These are phyloP conservation scores for Plasmodium reichenowi DNA, from an alignment of 169 alveolate genomes.

Conservation along the genomic window DNA sequence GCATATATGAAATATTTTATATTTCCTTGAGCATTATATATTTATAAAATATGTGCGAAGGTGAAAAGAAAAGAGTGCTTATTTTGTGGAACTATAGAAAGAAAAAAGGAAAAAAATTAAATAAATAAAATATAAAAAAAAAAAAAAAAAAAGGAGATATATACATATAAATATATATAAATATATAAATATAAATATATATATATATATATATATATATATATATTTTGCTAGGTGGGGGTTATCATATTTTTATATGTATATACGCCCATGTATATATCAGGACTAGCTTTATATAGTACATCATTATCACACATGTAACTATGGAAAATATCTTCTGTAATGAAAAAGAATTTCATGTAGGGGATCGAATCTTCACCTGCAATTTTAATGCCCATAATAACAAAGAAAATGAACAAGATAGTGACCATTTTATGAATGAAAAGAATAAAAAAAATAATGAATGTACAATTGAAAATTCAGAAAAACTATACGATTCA, in stretches of 20 bases:
- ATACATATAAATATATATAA: slow-evolving; percentile 1
- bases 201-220: not conserved
- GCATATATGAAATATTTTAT: no score
- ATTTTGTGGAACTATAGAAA: no score
- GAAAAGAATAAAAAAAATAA: not conserved
- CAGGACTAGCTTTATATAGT: not conserved
- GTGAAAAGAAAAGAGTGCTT: no score
- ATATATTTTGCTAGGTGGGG: not conserved
- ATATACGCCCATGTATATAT: slow-evolving; percentile 6
- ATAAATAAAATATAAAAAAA: no score
- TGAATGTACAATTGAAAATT: not conserved
- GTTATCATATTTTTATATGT: not conserved
- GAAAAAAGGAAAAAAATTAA: no score
- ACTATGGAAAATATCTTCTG: slow-evolving; percentile 56
- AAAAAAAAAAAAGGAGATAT: no score
- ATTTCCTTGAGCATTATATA: no score
- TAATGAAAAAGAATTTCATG: slow-evolving; percentile 23
- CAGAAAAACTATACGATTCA: not conserved
- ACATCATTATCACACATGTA: not conserved
- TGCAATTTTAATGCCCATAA: slow-evolving; percentile 13
- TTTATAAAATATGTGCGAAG: no score
- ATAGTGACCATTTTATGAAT: not conserved
- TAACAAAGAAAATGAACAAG: not conserved
- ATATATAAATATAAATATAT: not conserved
- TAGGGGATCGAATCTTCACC: slow-evolving; percentile 51